Evolutionary conservation across 2,329 filamentous ascomycete genomes (phyloP).

Genomic region (Neofusicoccum laricinum): DNA sequence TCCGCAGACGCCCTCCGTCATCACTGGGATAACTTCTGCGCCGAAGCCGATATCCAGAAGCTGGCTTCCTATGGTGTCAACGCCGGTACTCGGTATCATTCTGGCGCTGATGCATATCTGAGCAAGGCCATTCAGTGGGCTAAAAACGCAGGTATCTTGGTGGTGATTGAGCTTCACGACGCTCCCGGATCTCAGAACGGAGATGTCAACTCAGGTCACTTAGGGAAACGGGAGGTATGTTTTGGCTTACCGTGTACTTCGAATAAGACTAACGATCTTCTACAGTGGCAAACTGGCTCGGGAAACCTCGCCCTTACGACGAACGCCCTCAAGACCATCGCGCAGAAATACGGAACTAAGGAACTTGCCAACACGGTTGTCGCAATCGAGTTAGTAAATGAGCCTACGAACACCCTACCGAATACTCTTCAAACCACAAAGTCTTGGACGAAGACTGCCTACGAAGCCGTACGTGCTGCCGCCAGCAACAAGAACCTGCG

Average conservation of each 20-base stretch:
- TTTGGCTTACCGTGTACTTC: background rate
- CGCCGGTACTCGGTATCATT: slow-evolving; percentile 44
- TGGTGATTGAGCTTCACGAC: slow-evolving; percentile 53
- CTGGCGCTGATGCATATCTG: slow-evolving; percentile 47
- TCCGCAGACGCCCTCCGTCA: slow-evolving; percentile 30
- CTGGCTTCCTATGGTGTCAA: slow-evolving; percentile 38
- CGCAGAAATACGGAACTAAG: slow-evolving; percentile 38
- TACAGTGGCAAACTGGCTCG: slow-evolving; percentile 28
- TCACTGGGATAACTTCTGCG: slow-evolving; percentile 40
- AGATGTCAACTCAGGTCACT: slow-evolving; percentile 40
- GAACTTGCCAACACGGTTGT: slow-evolving; percentile 42
- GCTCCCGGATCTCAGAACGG: slow-evolving; percentile 55
- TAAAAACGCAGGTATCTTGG: slow-evolving; percentile 41
- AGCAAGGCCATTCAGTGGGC: slow-evolving; percentile 51
- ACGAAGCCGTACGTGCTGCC: slow-evolving; percentile 51
- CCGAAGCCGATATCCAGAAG: slow-evolving; percentile 40
- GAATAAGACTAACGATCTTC: background rate
- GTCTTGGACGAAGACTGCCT: slow-evolving; percentile 37
- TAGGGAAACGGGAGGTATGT: slow-evolving; percentile 5
- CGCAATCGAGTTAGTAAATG: slow-evolving; percentile 45
- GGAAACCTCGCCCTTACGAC: slow-evolving; percentile 41
- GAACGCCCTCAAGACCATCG: slow-evolving; percentile 38
- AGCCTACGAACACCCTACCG: slow-evolving; percentile 46
- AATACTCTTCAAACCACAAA: slow-evolving; percentile 34
- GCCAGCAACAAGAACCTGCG: slow-evolving; percentile 50